phyloP scores from a whole-genome alignment of 371 early-diverging fungal species.

The Syncephalastrum monosporum region DNA sequence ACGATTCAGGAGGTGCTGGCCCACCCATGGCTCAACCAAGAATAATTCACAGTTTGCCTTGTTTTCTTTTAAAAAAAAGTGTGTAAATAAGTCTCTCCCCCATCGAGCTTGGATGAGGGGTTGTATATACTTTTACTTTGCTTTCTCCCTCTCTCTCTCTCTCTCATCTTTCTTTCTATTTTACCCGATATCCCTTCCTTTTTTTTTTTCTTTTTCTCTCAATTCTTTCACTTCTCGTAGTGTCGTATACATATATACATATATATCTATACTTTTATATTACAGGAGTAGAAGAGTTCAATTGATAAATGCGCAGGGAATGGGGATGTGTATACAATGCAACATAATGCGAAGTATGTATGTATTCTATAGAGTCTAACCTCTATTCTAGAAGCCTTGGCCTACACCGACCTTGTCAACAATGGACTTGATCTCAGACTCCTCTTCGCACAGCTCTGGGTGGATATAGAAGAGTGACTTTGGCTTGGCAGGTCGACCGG shows the following conservation, averaged over 20 bases:
- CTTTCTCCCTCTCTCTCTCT: background rate
- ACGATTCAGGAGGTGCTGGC: constrained; percentile 54
- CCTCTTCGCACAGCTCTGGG: constrained; percentile 51
- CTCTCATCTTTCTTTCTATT: background rate
- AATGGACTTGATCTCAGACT: constrained; percentile 34
- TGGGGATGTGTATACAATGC: too few relatives aligned
- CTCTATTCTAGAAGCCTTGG: constrained; percentile 34
- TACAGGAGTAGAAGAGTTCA: background rate
- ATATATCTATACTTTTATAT: constrained; percentile 5
- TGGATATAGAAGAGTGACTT: constrained; percentile 58
- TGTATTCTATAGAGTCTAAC: background rate
- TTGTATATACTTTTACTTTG: too few relatives aligned
- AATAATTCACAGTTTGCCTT: too few relatives aligned
- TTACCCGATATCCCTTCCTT: background rate
- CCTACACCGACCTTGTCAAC: constrained; percentile 45
- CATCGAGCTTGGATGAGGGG: background rate
- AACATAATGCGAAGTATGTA: background rate
- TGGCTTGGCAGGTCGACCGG: constrained; percentile 44
- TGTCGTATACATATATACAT: background rate
- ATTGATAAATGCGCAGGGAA: too few relatives aligned
- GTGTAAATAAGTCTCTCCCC: background rate
- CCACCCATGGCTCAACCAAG: constrained; percentile 52
- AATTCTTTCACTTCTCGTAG: background rate
- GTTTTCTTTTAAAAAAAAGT: too few relatives aligned
- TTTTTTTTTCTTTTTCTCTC: constrained; percentile 5